Base-by-base conservation (phyloP, 805 yeast species). In the Yamadazyma insecticola region DNA sequence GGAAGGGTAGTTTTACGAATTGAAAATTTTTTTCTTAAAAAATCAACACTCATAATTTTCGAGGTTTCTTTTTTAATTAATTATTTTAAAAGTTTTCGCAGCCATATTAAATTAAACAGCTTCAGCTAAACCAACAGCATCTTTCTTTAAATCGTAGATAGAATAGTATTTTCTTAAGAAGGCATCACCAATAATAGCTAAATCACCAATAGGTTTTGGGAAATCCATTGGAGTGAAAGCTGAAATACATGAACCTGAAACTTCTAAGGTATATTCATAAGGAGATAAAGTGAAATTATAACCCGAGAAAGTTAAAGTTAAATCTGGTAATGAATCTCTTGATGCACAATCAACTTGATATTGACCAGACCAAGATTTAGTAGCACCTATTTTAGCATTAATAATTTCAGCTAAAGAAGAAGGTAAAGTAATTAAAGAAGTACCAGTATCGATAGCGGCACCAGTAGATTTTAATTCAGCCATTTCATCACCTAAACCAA, bases 371-470 rank as follows among this genome's bases (percentile, higher is more conserved):
- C 97, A 92, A 30, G 89, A 78, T 70, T 90, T 92, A 63, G 78
- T 83, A 35, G 98, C 98, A 51, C 98, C 98, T 57, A 92, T 92
- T 72, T 88, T 87, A 34, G 95, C 71, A 61, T 92, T 92, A 57
- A 92, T 69, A 50, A 92, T 84, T 69, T 92, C 98, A 29, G 98
- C 97, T 54, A 92, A 70, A 30, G 92, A 90, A 16, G 95, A 81
- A 47, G 98, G 98, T 55, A 92, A 72, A 29, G 96, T 88, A 60
- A 92, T 83, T 60, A 92, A 74, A 22, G 97, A 90, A 43, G 98
- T 92, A 65, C 98, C 98, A 36, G 98, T 92, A 63, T 92, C 98
- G 55, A 92, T 88, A 40, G 96, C 96, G 51, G 97, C 98, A 59
- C 98, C 98, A 40, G 88, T 80, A 52, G 67, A 68, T 46, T 72